Evolutionary conservation across 257 asterid genomes (phyloP).

Genomic region (Nemophila menziesii): DNA sequence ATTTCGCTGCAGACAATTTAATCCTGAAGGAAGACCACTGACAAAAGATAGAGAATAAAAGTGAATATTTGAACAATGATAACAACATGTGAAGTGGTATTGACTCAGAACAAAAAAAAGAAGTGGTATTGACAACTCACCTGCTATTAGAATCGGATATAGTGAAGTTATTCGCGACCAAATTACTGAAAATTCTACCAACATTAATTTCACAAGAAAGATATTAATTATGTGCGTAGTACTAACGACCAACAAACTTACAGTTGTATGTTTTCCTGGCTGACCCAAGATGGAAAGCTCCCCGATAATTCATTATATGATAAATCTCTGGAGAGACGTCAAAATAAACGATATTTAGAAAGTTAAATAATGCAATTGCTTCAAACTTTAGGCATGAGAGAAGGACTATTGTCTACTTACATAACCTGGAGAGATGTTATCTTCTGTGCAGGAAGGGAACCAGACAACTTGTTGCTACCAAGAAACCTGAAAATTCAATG

Average conservation of each 20-base stretch:
- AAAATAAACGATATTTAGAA: conserved; percentile 1
- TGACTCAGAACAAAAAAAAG: neutral
- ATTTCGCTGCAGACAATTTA: conserved; percentile 75
- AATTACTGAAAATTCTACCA: conserved; percentile 28
- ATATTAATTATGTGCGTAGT: too few relatives aligned
- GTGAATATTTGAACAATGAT: neutral
- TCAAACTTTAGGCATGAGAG: neutral
- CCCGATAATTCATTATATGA: conserved; percentile 71
- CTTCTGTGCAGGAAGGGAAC: conserved; percentile 43
- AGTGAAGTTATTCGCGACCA: conserved; percentile 67
- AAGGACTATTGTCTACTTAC: conserved; percentile 30
- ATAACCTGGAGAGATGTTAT: conserved; percentile 31
- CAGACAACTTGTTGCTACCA: conserved; percentile 60
- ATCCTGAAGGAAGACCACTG: conserved; percentile 42
- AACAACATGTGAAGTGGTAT: conserved; percentile 1
- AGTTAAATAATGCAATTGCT: neutral
- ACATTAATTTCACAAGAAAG: too few relatives aligned
- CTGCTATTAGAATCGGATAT: conserved; percentile 31
- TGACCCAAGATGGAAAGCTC: conserved; percentile 62
- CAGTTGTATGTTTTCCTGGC: conserved; percentile 35
- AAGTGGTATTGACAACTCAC: conserved; percentile 17
- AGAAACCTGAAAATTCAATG: conserved; percentile 66
- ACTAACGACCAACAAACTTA: conserved; percentile 24
- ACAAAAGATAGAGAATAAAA: conserved; percentile 7
- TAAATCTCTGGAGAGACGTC: conserved; percentile 49